phyloP scores from a whole-genome alignment of 2,329 filamentous ascomycete species.

The Didymella arachidicola region DNA sequence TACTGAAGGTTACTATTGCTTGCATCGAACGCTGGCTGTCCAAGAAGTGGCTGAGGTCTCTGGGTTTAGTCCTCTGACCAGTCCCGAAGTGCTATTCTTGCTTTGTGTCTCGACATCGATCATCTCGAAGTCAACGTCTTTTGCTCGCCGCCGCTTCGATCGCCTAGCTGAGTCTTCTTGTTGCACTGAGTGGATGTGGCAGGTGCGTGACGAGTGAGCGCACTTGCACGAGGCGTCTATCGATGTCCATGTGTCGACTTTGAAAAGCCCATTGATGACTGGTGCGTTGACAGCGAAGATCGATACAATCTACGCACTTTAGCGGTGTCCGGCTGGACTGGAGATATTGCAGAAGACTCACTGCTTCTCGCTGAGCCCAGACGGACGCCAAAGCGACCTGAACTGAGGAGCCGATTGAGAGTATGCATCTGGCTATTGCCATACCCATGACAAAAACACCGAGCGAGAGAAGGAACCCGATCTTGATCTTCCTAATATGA shows the following conservation, averaged over 20 bases:
- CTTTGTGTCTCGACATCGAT: slow-evolving; percentile 1
- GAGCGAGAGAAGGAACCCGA: slow-evolving; percentile 7
- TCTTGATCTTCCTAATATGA: neutral
- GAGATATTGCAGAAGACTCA: neutral
- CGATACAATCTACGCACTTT: neutral
- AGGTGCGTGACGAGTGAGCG: neutral
- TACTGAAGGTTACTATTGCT: neutral
- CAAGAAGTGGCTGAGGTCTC: neutral
- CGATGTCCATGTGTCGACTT: neutral
- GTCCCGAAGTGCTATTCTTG: neutral
- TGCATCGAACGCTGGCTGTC: neutral
- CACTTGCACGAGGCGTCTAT: neutral
- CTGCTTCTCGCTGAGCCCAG: slow-evolving; percentile 7
- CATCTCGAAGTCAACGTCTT: neutral
- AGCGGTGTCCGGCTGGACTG: neutral
- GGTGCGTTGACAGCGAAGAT: slow-evolving; percentile 5
- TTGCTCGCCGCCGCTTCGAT: neutral
- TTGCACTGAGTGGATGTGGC: neutral
- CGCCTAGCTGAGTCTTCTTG: neutral
- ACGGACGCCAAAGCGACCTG: slow-evolving; percentile 11
- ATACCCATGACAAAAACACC: slow-evolving; percentile 14
- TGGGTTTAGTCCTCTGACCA: neutral
- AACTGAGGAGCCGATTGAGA: neutral
- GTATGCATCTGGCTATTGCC: slow-evolving; percentile 7
- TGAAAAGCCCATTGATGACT: slow-evolving; percentile 2